Evolutionary conservation across 2,329 filamentous ascomycete species (phyloP).

Genomic region (Stenocarpella maydis): DNA sequence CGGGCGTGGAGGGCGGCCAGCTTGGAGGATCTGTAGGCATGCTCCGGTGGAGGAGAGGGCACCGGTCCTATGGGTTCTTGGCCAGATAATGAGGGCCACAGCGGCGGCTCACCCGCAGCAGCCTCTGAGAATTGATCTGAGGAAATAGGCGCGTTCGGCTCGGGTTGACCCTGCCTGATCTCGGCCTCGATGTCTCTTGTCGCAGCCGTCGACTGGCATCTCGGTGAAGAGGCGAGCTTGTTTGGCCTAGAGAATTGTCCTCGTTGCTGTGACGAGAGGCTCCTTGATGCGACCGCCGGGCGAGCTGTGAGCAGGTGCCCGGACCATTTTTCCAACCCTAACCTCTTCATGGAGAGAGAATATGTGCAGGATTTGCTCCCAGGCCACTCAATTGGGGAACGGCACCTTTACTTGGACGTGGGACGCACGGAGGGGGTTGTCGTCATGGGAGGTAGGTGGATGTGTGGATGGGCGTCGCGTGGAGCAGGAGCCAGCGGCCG

Average conservation of each 20-base stretch:
- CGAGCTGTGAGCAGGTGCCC: constrained; percentile 64
- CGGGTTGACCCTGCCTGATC: constrained; percentile 25
- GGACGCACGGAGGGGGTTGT: constrained; percentile 27
- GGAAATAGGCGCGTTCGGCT: constrained; percentile 23
- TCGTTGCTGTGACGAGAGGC: constrained; percentile 37
- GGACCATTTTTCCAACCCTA: constrained; percentile 67
- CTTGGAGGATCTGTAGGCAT: constrained; percentile 80
- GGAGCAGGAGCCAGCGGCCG: constrained; percentile 26
- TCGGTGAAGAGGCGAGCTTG: constrained; percentile 39
- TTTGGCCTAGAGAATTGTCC: constrained; percentile 27
- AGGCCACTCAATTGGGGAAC: constrained; percentile 31
- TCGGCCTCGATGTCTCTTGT: constrained; percentile 33
- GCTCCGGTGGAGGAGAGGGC: constrained; percentile 75
- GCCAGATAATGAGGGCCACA: constrained; percentile 47
- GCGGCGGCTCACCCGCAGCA: constrained; percentile 42
- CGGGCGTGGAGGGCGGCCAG: constrained; percentile 92
- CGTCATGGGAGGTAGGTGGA: constrained; percentile 34
- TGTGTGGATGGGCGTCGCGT: constrained; percentile 34
- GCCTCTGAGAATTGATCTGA: constrained; percentile 40
- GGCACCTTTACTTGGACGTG: constrained; percentile 31
- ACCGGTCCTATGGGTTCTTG: constrained; percentile 17
- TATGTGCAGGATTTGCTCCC: constrained; percentile 31
- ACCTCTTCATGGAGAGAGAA: constrained; percentile 62
- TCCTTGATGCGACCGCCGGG: constrained; percentile 48
- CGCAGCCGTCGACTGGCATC: constrained; percentile 44